phyloP scores from a whole-genome alignment of 2,329 filamentous ascomycete genomes.

The Fusarium luffae region DNA sequence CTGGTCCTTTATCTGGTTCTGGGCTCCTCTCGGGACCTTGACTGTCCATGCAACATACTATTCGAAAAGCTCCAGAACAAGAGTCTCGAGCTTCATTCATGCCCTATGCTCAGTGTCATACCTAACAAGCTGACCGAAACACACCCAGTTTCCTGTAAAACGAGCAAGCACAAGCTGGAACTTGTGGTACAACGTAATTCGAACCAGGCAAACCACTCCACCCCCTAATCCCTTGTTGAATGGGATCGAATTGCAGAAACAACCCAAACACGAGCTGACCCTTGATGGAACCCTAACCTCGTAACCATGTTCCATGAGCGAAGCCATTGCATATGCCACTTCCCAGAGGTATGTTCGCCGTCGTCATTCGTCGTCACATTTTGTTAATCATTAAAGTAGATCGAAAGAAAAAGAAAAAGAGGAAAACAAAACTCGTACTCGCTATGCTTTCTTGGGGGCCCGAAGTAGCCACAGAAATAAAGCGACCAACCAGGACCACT shows the following conservation, averaged over 20 bases:
- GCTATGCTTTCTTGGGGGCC: background rate
- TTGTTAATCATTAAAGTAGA: constrained; percentile 31
- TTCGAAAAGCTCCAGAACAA: background rate
- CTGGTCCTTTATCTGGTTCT: background rate
- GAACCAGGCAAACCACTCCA: background rate
- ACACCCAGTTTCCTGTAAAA: background rate
- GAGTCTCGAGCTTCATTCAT: background rate
- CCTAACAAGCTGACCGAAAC: background rate
- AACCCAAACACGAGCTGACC: background rate
- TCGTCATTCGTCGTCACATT: constrained; percentile 30
- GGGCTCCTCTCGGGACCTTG: background rate
- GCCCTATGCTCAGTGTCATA: background rate
- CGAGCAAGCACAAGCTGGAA: constrained; percentile 20
- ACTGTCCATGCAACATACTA: background rate
- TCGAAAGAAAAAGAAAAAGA: background rate
- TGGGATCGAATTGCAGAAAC: background rate
- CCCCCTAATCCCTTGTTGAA: constrained; percentile 8
- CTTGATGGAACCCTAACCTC: background rate
- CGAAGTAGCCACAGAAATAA: background rate
- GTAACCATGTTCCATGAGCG: background rate
- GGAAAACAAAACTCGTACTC: background rate
- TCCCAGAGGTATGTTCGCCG: constrained; percentile 6
- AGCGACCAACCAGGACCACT: background rate
- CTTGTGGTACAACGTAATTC: constrained; percentile 7
- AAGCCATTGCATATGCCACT: background rate